Conservation (phyloP, 2,329 filamentous ascomycete genomes). For the Zelopaecilomyces penicillatus region DNA sequence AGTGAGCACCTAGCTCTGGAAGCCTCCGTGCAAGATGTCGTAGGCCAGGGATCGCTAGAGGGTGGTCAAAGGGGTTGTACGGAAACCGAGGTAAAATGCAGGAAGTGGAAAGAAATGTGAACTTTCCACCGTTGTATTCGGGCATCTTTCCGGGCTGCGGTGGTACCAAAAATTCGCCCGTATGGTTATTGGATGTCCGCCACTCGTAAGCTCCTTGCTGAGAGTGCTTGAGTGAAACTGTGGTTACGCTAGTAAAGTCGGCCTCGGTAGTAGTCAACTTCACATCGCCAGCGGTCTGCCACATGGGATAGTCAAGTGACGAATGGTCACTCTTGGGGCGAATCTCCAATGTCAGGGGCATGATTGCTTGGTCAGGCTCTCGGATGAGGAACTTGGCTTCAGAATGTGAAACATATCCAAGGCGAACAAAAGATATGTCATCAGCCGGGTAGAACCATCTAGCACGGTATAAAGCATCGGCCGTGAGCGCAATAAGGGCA, state of each 20-base stretch:
- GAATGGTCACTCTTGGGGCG: conserved; percentile 43
- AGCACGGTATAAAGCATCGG: conserved; percentile 72
- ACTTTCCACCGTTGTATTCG: conserved; percentile 54
- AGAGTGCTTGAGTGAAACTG: conserved; percentile 53
- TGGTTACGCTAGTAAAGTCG: conserved; percentile 71
- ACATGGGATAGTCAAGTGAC: conserved; percentile 48
- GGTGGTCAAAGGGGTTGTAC: conserved; percentile 76
- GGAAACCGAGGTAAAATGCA: conserved; percentile 90
- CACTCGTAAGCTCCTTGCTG: conserved; percentile 76
- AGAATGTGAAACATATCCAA: conserved; percentile 77
- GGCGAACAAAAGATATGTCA: conserved; percentile 74
- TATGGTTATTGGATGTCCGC: conserved; percentile 76
- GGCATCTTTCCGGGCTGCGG: conserved; percentile 60
- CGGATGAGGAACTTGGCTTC: conserved; percentile 76
- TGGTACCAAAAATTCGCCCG: conserved; percentile 71
- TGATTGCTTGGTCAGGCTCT: conserved; percentile 66
- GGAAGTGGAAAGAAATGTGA: conserved; percentile 86
- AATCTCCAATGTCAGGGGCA: conserved; percentile 68
- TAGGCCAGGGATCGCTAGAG: conserved; percentile 74
- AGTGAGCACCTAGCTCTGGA: conserved; percentile 62
- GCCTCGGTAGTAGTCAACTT: conserved; percentile 62
- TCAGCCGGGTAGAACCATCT: conserved; percentile 60
- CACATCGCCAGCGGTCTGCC: conserved; percentile 60
- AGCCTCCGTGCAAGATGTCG: conserved; percentile 66
- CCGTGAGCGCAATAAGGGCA: conserved; percentile 56